These are phyloP conservation scores for Crithidia acanthocephali DNA, from an alignment of 208 protist species.

Conservation along the genomic window DNA sequence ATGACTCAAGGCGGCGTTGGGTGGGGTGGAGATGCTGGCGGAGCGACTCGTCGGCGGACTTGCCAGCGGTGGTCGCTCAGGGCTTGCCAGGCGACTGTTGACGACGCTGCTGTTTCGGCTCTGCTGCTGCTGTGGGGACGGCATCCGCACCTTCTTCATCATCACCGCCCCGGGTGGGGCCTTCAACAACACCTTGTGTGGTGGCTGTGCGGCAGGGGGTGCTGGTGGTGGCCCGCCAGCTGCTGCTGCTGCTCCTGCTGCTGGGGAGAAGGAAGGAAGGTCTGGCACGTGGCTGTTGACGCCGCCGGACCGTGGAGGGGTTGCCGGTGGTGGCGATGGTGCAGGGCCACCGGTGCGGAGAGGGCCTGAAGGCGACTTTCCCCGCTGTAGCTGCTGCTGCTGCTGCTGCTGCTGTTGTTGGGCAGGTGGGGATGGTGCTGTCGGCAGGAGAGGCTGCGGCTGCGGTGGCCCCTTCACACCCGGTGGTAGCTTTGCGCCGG, in stretches of 20 bases:
- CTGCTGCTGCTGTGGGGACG: not conserved
- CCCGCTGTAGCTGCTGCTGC: constrained; percentile 7
- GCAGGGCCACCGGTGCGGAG: not conserved
- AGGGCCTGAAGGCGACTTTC: not conserved
- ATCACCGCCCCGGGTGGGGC: constrained; percentile 4
- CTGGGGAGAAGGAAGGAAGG: not conserved
- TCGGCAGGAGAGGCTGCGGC: not conserved
- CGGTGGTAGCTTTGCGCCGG: constrained; percentile 13
- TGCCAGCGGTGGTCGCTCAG: constrained; percentile 5
- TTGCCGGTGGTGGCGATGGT: not conserved
- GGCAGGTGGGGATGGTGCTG: not conserved
- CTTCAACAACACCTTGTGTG: constrained; percentile 7
- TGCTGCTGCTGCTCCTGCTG: not conserved
- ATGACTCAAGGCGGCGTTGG: not conserved
- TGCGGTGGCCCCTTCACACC: constrained; percentile 1
- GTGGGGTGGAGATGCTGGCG: not conserved
- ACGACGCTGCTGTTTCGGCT: not conserved
- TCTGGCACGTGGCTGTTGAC: not conserved
- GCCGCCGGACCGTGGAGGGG: not conserved
- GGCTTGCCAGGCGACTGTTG: not conserved
- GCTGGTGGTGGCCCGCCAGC: not conserved
- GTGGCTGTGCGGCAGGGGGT: constrained; percentile 1
- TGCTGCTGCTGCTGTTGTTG: not conserved
- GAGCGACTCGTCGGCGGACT: constrained; percentile 3
- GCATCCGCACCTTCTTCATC: constrained; percentile 12